These are phyloP conservation scores for Petrea volubilis DNA, from an alignment of 257 asterid genomes.

Conservation along the genomic window DNA sequence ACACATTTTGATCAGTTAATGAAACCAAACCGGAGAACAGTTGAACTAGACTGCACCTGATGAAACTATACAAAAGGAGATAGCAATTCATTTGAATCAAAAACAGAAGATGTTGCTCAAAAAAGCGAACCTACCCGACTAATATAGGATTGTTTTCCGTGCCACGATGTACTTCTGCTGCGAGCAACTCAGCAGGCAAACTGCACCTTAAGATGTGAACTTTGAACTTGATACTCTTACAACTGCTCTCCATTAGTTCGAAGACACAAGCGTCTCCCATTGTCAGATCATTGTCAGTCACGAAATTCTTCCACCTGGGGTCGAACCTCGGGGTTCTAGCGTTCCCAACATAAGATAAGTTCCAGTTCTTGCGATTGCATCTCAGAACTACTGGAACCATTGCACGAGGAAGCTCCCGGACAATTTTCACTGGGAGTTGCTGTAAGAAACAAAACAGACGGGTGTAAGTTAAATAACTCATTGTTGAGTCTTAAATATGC, in stretches of 20 bases:
- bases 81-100: background rate
- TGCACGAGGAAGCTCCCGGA: conserved; percentile 25
- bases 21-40: background rate
- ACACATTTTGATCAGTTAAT: background rate
- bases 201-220: conserved; percentile 30
- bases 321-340: background rate
- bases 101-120: background rate
- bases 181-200: conserved; percentile 20
- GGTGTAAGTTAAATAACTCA: background rate
- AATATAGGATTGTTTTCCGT: background rate
- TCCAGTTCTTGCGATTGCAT: conserved; percentile 38
- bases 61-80: background rate
- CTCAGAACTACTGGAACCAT: conserved; percentile 27
- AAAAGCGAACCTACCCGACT: background rate
- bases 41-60: background rate
- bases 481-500: too few species aligned
- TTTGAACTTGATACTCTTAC: conserved; percentile 23
- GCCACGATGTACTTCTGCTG: background rate
- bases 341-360: conserved; percentile 21
- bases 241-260: conserved; percentile 33
- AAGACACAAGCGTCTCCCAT: conserved; percentile 47
- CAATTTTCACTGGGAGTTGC: conserved; percentile 22
- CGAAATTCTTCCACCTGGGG: conserved; percentile 28
- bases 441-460: conserved; percentile 1
- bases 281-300: conserved; percentile 32